A percentile compares a stretch with the other conserved stretches of the same genome.
phyloP scores from a whole-genome alignment of 1,139 yeast species.

The Lizanozyma gosingica region DNA sequence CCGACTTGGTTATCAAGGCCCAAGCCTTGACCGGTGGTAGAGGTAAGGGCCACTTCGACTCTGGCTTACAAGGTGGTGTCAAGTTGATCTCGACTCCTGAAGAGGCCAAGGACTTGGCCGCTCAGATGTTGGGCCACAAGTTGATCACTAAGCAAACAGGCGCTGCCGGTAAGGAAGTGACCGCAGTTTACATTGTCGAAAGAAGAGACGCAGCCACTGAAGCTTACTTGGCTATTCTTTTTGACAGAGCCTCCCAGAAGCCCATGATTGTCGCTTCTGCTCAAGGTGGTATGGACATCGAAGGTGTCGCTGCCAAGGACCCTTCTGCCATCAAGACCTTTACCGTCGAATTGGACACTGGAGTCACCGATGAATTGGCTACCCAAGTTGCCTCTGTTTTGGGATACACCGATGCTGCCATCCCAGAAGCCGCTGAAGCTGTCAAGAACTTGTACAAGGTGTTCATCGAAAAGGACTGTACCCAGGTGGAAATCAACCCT shows the following conservation, averaged over 20 bases:
- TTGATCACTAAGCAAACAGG: conserved; percentile 98
- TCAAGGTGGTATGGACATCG: conserved; percentile 99
- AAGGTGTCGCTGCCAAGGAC: conserved; percentile 89
- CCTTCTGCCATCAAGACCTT: conserved; percentile 92
- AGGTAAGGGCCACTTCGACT: conserved; percentile 97
- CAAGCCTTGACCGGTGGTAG: conserved; percentile 99
- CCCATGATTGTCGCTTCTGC: conserved; percentile 94
- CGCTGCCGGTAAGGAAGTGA: conserved; percentile 92
- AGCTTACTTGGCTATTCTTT: conserved; percentile 88
- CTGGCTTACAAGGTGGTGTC: conserved; percentile 96
- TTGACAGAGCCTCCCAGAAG: conserved; percentile 87
- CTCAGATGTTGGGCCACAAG: conserved; percentile 85
- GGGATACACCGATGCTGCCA: conserved; percentile 74
- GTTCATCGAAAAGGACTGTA: conserved; percentile 86
- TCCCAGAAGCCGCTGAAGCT: conserved; percentile 81
- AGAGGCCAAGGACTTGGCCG: conserved; percentile 81
- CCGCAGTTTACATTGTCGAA: conserved; percentile 93
- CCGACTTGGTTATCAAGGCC: conserved; percentile 90
- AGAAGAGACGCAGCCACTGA: conserved; percentile 91
- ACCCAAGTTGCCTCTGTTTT: conserved; percentile 66
- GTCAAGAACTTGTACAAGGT: conserved; percentile 82
- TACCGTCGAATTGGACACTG: conserved; percentile 66
- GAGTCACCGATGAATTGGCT: conserved; percentile 77
- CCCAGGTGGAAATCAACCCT: conserved; percentile 98
- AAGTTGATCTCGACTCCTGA: conserved; percentile 78